A percentile compares a stretch with the other conserved stretches of the same genome.
Evolutionary conservation across 225 moss, liverwort and hornwort species (phyloP).

Genomic region (Physcomitrellopsis africana): DNA sequence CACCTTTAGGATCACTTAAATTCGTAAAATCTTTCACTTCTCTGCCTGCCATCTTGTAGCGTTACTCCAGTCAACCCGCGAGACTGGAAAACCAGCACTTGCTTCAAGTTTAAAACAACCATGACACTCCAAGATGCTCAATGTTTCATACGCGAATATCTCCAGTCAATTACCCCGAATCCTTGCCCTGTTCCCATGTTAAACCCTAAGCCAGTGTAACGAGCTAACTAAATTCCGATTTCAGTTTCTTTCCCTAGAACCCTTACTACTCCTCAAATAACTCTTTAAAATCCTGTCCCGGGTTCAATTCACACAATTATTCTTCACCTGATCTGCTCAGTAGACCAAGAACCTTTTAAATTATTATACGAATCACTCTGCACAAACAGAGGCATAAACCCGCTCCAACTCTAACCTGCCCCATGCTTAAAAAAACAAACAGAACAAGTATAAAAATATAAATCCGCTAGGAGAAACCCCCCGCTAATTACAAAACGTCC

Average conservation of each 20-base stretch:
- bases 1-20: constrained; percentile 95
- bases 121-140: constrained; percentile 27
- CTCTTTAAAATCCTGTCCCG: constrained; percentile 47
- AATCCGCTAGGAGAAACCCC: neutral
- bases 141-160: constrained; percentile 21
- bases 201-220: constrained; percentile 27
- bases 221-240: neutral
- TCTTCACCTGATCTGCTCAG: constrained; percentile 32
- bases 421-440: constrained; percentile 15
- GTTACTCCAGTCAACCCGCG: constrained; percentile 23
- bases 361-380: constrained; percentile 37
- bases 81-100: constrained; percentile 27
- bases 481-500: neutral
- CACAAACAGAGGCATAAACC: constrained; percentile 21
- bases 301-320: constrained; percentile 43
- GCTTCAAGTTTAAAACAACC: constrained; percentile 21
- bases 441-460: too few species aligned
- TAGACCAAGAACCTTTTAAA: constrained; percentile 20
- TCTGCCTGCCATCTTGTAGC: constrained; percentile 79
- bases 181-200: constrained; percentile 30
- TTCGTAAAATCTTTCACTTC: constrained; percentile 98
- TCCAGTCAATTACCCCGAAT: constrained; percentile 26
- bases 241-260: neutral
- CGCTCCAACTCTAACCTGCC: constrained; percentile 18
- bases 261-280: constrained; percentile 19